Conservation (phyloP, 2,329 filamentous ascomycete genomes). For the Penicillium sp. region DNA sequence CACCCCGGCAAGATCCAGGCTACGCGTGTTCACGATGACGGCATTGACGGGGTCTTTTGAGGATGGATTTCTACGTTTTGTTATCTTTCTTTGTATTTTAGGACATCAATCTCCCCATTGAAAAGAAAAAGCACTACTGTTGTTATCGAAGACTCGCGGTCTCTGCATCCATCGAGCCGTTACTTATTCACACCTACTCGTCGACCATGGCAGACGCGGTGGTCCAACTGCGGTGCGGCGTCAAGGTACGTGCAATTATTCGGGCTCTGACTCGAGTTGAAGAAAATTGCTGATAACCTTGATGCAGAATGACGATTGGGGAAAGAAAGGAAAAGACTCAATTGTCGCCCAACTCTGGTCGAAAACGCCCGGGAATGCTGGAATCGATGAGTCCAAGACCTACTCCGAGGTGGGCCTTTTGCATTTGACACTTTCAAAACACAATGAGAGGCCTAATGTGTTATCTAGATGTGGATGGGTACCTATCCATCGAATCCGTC, state of each 20-base stretch:
- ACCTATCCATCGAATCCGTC: slow-evolving; percentile 73
- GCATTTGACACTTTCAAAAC: too few species aligned
- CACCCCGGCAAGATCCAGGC: neutral
- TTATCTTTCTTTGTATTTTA: neutral
- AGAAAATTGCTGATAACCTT: slow-evolving; percentile 1
- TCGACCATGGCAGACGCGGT: slow-evolving; percentile 52
- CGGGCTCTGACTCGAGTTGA: too few species aligned
- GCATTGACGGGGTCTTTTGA: neutral
- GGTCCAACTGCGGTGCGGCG: slow-evolving; percentile 56
- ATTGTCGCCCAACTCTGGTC: slow-evolving; percentile 66
- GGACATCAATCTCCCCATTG: neutral
- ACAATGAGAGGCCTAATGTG: neutral
- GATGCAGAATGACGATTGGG: slow-evolving; percentile 66
- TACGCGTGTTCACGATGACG: slow-evolving; percentile 14
- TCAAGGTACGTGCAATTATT: slow-evolving; percentile 43
- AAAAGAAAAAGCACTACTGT: neutral
- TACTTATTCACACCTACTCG: neutral
- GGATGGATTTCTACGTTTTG: neutral
- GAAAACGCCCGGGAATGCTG: slow-evolving; percentile 63
- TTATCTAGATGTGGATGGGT: slow-evolving; percentile 67
- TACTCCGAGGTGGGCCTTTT: slow-evolving; percentile 59
- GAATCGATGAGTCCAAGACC: slow-evolving; percentile 63
- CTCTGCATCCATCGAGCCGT: neutral
- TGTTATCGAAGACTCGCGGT: neutral
- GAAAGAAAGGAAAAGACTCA: slow-evolving; percentile 66